These are phyloP conservation scores for Penicillium sumatraense DNA, from an alignment of 2,329 filamentous ascomycete species.

Conservation along the genomic window DNA sequence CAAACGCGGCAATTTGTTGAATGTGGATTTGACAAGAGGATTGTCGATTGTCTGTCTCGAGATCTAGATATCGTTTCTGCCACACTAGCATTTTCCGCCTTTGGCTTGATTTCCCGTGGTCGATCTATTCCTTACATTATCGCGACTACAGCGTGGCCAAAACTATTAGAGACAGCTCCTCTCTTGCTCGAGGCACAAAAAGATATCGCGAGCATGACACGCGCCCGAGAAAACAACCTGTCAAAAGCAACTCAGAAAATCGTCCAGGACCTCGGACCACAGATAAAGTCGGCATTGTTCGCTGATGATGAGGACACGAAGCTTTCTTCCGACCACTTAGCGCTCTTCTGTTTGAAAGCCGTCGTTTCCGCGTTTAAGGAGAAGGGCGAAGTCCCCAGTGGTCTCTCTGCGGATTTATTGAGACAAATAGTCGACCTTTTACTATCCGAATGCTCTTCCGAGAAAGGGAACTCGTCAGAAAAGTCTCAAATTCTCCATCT, in stretches of 20 bases:
- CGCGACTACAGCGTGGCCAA: constrained; percentile 35
- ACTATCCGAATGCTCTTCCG: constrained; percentile 14
- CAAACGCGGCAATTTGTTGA: constrained; percentile 66
- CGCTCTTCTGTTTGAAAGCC: constrained; percentile 38
- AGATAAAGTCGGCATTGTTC: constrained; percentile 31
- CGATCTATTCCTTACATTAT: constrained; percentile 34
- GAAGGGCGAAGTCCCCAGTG: constrained; percentile 32
- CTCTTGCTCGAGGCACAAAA: constrained; percentile 33
- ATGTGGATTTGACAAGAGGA: constrained; percentile 69
- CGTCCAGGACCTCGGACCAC: constrained; percentile 31
- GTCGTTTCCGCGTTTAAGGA: constrained; percentile 38
- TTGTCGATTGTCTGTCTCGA: constrained; percentile 66
- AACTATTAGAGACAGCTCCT: constrained; percentile 34
- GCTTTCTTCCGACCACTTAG: constrained; percentile 38
- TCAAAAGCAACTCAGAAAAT: constrained; percentile 37
- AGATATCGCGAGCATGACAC: constrained; percentile 32
- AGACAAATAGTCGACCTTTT: constrained; percentile 36
- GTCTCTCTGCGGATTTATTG: constrained; percentile 33
- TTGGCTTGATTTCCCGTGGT: constrained; percentile 34
- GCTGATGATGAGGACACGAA: constrained; percentile 18
- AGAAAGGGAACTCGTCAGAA: constrained; percentile 9
- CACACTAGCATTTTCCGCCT: constrained; percentile 39
- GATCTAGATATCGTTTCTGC: constrained; percentile 58
- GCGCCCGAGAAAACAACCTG: constrained; percentile 27
- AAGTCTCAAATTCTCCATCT: constrained; percentile 30